Conservation (phyloP, 345 rosid species). For the Anacardium occidentale region DNA sequence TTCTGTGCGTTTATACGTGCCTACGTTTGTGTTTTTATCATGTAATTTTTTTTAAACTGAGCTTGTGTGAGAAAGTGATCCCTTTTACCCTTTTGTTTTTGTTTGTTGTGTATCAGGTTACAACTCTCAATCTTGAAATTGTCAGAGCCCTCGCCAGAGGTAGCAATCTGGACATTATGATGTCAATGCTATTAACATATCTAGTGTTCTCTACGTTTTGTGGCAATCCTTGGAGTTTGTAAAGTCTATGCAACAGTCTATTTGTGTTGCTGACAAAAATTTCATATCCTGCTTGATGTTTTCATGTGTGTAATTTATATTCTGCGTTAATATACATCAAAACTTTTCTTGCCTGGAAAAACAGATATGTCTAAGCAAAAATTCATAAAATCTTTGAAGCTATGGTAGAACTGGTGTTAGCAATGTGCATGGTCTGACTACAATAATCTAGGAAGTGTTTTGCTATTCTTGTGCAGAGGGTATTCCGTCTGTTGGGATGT, state of each 20-base stretch:
- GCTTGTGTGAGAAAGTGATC: not conserved
- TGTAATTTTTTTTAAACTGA: not conserved
- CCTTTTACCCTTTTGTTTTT: not conserved
- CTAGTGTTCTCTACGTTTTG: not conserved
- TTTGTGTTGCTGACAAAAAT: not conserved
- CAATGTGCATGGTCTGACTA: not conserved
- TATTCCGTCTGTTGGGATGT: conserved; percentile 78
- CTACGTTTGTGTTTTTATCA: not conserved
- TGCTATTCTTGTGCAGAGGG: conserved; percentile 65
- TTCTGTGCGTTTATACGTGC: conserved; percentile 55
- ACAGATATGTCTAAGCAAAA: not conserved
- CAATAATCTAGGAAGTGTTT: conserved; percentile 13
- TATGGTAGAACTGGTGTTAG: not conserved
- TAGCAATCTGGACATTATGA: conserved; percentile 23
- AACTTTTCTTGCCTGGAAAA: not conserved
- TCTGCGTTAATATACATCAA: conserved; percentile 6
- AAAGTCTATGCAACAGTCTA: not conserved
- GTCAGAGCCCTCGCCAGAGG: conserved; percentile 94
- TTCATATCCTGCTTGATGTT: not conserved
- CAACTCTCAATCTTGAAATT: conserved; percentile 81
- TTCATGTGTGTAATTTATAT: not conserved
- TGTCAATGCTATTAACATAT: conserved; percentile 1
- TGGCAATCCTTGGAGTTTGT: not conserved
- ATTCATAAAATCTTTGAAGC: not conserved
- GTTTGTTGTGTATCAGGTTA: conserved; percentile 52